Evolutionary conservation across 1,284 basidiomycete species (phyloP).

Genomic region (Leccinum proximum): DNA sequence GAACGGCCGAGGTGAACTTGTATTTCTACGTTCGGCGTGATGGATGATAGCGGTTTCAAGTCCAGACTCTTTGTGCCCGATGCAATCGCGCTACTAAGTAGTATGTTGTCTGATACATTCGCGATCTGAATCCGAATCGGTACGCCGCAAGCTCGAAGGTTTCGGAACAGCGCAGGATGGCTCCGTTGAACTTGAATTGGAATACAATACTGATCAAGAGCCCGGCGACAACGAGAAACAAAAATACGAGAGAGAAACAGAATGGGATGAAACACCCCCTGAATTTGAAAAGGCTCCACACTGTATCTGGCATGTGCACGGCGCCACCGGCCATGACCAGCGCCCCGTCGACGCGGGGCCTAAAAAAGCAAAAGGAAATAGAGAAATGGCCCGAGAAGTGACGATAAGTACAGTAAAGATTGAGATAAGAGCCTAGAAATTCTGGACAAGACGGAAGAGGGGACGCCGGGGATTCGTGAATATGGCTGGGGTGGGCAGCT

Average conservation of each 20-base stretch:
- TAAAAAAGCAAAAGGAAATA: not conserved
- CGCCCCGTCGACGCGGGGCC: not conserved
- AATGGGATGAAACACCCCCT: not conserved
- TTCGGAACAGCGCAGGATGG: not conserved
- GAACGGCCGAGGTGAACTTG: not conserved
- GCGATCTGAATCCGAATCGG: not conserved
- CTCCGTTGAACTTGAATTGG: not conserved
- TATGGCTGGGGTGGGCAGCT: not conserved
- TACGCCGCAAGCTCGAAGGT: not conserved
- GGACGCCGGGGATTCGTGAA: not conserved
- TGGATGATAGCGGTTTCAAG: not conserved
- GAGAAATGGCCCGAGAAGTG: not conserved
- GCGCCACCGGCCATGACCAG: not conserved
- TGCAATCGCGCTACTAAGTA: not conserved
- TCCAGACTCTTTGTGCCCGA: not conserved
- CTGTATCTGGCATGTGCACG: slow-evolving; percentile 7
- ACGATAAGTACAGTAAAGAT: not conserved
- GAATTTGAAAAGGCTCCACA: slow-evolving; percentile 27
- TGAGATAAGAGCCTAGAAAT: not conserved
- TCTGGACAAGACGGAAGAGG: not conserved
- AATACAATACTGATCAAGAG: not conserved
- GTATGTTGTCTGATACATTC: not conserved
- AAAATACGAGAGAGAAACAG: not conserved
- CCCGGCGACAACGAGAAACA: not conserved
- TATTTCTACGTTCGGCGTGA: not conserved